These are phyloP conservation scores for Yamadazyma ubonensis DNA, from an alignment of 805 yeast species.

Conservation along the genomic window DNA sequence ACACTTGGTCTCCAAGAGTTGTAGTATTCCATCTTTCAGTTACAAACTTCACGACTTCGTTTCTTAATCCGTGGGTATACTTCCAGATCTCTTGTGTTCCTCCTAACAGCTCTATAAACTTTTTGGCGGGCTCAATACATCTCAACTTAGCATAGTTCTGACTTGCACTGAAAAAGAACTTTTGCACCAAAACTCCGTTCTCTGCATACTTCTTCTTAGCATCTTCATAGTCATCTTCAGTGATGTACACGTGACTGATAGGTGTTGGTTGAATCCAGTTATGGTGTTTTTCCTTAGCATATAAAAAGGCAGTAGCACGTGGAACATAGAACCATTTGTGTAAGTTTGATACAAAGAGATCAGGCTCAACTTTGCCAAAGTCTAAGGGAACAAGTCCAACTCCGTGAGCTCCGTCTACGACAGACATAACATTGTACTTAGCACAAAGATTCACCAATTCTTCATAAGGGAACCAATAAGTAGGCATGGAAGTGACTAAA, in stretches of 20 bases:
- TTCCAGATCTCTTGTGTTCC: conserved; percentile 54
- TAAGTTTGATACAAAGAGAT: conserved; percentile 58
- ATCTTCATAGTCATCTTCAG: conserved; percentile 11
- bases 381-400: conserved; percentile 53
- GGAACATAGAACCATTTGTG: conserved; percentile 72
- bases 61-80: conserved; percentile 42
- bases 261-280: conserved; percentile 54
- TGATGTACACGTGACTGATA: conserved; percentile 46
- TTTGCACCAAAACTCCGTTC: conserved; percentile 32
- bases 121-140: conserved; percentile 48
- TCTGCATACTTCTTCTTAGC: neutral
- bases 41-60: conserved; percentile 33
- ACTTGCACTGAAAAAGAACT: conserved; percentile 54
- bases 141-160: conserved; percentile 43
- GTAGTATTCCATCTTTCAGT: conserved; percentile 12
- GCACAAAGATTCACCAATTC: conserved; percentile 45
- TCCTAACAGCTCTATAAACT: conserved; percentile 58
- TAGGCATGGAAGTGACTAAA: conserved; percentile 64
- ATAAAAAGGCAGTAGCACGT: conserved; percentile 56
- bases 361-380: conserved; percentile 48
- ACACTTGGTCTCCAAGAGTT: conserved; percentile 1
- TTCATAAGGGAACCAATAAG: conserved; percentile 56
- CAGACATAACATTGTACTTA: conserved; percentile 47
- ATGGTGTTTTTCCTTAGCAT: conserved; percentile 55
- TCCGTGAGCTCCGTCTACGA: conserved; percentile 74